phyloP scores from a whole-genome alignment of 352 stramenopile genomes.

The Phytophthora constricta region DNA sequence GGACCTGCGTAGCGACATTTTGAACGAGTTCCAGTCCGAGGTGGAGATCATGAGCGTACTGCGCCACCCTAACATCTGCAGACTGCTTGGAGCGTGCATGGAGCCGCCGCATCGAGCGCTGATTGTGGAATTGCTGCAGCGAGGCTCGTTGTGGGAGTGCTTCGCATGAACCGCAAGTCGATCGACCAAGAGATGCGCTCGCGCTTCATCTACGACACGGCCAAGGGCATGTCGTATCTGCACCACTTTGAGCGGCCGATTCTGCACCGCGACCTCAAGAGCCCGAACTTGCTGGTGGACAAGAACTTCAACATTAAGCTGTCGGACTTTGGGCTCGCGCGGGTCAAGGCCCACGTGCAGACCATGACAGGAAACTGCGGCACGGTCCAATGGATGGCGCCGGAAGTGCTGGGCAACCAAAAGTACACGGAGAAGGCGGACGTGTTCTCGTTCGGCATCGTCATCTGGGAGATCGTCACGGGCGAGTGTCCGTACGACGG shows the following conservation, averaged over 20 bases:
- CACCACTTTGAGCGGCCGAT: conserved; percentile 86
- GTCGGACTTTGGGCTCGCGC: conserved; percentile 84
- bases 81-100: conserved; percentile 94
- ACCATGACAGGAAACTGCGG: conserved; percentile 90
- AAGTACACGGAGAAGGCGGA: conserved; percentile 93
- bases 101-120: conserved; percentile 94
- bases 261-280: conserved; percentile 88
- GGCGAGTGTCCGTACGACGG: conserved; percentile 88
- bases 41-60: conserved; percentile 86
- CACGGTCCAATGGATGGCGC: conserved; percentile 78
- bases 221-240: conserved; percentile 86
- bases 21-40: conserved; percentile 75
- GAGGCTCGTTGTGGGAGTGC: conserved; percentile 92
- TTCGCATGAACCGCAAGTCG: conserved; percentile 71
- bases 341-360: conserved; percentile 83
- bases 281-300: conserved; percentile 83
- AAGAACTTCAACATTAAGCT: conserved; percentile 88
- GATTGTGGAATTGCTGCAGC: conserved; percentile 92
- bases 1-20: conserved; percentile 63
- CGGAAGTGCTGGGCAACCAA: conserved; percentile 82
- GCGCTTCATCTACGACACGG: conserved; percentile 75
- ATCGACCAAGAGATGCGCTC: conserved; percentile 65
- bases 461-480: conserved; percentile 92
- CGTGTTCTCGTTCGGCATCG: conserved; percentile 91
- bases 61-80: conserved; percentile 95